Evolutionary conservation across 2,329 filamentous ascomycete species (phyloP), one percentile per base, ranked within the genome.

Genomic region (Colletotrichum spinosum): DNA sequence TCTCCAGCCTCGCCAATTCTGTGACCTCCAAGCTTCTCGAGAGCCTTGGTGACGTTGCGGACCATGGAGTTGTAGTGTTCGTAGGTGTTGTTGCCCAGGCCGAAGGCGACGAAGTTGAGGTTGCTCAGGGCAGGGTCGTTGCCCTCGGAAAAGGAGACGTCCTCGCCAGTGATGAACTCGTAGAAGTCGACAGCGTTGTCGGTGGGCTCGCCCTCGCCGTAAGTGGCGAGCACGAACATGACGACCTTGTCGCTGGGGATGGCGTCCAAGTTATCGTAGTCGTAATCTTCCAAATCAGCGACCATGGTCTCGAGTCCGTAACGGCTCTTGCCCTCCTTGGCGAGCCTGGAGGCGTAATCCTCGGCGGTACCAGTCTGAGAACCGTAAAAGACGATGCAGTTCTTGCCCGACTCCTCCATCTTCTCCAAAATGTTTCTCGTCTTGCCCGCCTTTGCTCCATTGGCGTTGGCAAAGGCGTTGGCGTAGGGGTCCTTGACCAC

Each of bases 61-160:
- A 99, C 94, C 93, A 99, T 97, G 56, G 92, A 92, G 83, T 99
- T 99, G 86, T 97, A 99, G 84, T 99, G 96, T 77, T 99, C 96
- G 77, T 99, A 99, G 35, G 96, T 98, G 84, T 98, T 99, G 85
- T 99, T 99, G 71, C 96, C 96, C 44, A 99, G 89, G 74, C 96
- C 96, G 74, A 99, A 99, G 62, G 94, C 88, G 74, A 99, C 94
- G 76, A 94, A 99, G 78, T 94, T 95, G 75, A 99, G 87, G 73
- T 93, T 94, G 55, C 82, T 84, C 59, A 99, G 88, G 54, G 95
- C 87, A 68, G 90, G 86, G 25, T 95, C 91, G 50, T 79, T 80
- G 72, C 89, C 87, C 74, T 94, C 88, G 70, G 92, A 92, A 80
- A 98, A 98, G 70, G 87, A 81, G 62, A 91, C 84, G 61, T 96